Base-by-base conservation (phyloP, 2,329 filamentous ascomycete species). In the Pseudogymnoascus sp. region DNA sequence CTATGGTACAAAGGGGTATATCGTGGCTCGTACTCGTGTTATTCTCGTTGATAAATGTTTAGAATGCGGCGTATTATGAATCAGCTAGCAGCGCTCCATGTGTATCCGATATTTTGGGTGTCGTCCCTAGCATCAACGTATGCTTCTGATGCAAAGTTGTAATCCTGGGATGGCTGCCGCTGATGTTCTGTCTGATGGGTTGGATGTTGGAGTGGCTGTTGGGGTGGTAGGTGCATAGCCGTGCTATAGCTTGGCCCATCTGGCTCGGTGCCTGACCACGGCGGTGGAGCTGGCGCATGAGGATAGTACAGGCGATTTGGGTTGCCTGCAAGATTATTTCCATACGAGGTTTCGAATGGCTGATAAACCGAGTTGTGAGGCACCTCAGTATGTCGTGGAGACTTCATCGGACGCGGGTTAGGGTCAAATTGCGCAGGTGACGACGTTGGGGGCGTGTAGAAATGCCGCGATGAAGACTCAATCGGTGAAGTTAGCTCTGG, bases 371-470 rank as follows among this genome's bases (percentile, higher is more conserved):
- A 25, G 34, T 8, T 31, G 5, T 31, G 36, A 2, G 59, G 2
- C 16, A 60, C 21, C 23, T 42, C 36, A 3, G 36, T 64, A 64
- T 73, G 72, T 8, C 72, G 65, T 37, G 72, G 72, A 5, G 72
- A 73, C 59, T 73, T 74, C 12, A 69, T 40, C 14, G 72, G 72
- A 12, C 72, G 65, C 6, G 71, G 71, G 56, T 74, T 73, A 43
- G 63, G 69, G 62, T 73, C 71, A 16, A 61, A 60, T 16, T 60
- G 59, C 18, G 59, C 34, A 40, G 18, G 61, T 60, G 59, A 31
- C 12, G 46, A 63, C 5, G 43, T 16, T 28, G 61, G 9, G 21
- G 36, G 40, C 6, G 38, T 59, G 40, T 62, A 49, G 38, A 46
- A 62, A 12, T 46, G 40, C 43, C 60, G 21, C n/a, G 59, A 60